Percentiles rank a stretch among this genome's conserved stretches.
Evolutionary conservation across 2,329 filamentous ascomycete genomes (phyloP).

Genomic region (Sordariomycetes sp.): DNA sequence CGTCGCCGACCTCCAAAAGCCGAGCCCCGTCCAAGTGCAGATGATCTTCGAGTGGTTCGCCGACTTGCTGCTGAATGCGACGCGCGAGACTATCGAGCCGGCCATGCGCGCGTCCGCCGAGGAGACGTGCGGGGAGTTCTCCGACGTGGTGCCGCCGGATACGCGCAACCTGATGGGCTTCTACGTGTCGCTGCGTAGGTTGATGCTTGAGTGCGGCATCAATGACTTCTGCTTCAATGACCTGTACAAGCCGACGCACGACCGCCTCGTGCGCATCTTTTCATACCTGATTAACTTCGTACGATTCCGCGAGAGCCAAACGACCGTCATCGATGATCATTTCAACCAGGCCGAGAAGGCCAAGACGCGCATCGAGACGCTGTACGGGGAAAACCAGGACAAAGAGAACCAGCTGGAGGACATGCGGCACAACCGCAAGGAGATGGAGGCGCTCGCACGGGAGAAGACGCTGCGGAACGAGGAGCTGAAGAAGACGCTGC

Average conservation of each 20-base stretch:
- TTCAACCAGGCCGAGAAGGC: conserved; percentile 84
- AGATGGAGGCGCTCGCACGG: conserved; percentile 70
- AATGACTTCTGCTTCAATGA: conserved; percentile 91
- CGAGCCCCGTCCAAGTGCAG: conserved; percentile 88
- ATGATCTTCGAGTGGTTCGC: conserved; percentile 98
- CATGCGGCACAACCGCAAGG: conserved; percentile 67
- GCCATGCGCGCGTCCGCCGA: conserved; percentile 89
- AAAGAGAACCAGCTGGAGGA: conserved; percentile 72
- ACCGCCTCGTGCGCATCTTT: conserved; percentile 87
- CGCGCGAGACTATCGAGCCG: conserved; percentile 84
- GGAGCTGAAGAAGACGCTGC: conserved; percentile 69
- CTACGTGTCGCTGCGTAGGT: conserved; percentile 69
- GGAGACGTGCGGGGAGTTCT: conserved; percentile 72
- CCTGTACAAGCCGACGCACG: conserved; percentile 81
- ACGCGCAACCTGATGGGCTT: conserved; percentile 94
- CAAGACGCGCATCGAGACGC: conserved; percentile 75
- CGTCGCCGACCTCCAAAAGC: conserved; percentile 80
- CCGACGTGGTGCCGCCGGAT: conserved; percentile 77
- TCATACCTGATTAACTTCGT: conserved; percentile 99
- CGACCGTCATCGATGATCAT: conserved; percentile 79
- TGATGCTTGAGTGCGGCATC: conserved; percentile 82
- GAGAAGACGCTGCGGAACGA: conserved; percentile 83
- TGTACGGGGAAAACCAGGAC: conserved; percentile 79
- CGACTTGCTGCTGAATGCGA: conserved; percentile 86
- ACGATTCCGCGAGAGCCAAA: conserved; percentile 89